Conservation (phyloP, 306 rosid genomes). For the Cotoneaster glaucophyllus region DNA sequence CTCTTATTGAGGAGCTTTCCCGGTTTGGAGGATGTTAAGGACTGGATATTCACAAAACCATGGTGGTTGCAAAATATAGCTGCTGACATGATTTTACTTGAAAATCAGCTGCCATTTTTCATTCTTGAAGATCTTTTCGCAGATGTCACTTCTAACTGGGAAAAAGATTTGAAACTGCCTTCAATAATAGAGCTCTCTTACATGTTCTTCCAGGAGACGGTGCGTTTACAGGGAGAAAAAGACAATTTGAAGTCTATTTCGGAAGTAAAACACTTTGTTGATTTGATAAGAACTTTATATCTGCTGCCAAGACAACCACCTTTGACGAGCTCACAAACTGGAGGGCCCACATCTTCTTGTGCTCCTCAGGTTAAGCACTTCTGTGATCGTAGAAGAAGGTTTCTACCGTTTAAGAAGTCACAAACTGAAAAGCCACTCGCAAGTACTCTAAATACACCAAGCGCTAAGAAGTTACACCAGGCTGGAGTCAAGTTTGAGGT, state of each 20-base stretch:
- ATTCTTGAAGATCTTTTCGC: conserved; percentile 5
- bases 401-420: not conserved
- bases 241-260: not conserved
- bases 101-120: conserved; percentile 42
- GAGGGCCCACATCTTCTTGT: too few relatives aligned
- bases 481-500: conserved; percentile 29
- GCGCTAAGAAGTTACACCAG: conserved; percentile 13
- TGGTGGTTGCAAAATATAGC: conserved; percentile 17
- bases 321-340: not conserved
- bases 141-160: not conserved
- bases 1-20: not conserved
- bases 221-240: not conserved
- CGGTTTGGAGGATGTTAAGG: not conserved
- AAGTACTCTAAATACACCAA: conserved; percentile 4
- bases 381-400: too few relatives aligned
- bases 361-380: too few relatives aligned
- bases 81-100: conserved; percentile 24
- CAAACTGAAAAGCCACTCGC: not conserved
- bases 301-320: too few relatives aligned
- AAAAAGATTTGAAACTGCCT: not conserved
- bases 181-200: conserved; percentile 17
- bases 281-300: conserved; percentile 23
- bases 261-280: conserved; percentile 26
- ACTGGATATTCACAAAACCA: conserved; percentile 24
- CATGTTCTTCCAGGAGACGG: conserved; percentile 4